Base-by-base conservation (phyloP, 495 filamentous ascomycete species). In the Lasiosphaeria hispida region DNA sequence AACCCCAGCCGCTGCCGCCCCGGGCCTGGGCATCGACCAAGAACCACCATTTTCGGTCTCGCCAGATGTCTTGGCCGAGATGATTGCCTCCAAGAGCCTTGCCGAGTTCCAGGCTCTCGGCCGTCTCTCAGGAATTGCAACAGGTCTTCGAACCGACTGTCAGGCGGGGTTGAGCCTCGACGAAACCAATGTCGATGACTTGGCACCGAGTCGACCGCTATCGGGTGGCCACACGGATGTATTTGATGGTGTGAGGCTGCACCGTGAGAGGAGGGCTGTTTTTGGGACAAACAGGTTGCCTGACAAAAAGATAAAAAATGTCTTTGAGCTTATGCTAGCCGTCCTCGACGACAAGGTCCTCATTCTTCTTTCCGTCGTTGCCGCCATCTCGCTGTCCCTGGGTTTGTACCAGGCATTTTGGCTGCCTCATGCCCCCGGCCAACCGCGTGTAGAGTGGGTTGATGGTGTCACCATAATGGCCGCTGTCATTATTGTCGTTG, bases 281-380 rank as follows among this genome's bases (percentile, higher is more conserved):
- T 94, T 83, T 65, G 83, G 80, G 37, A 80, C 78, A 52, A 95
- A 94, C 59, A 71, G 79, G 3, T 71, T 95, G 10, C 90, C 90
- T 0, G 83, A 84, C 59, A 83, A 82, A 59, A 91, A 89, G 65
- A 68, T 85, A 9, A 92, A 91, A 63, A 61, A 78, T 30, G 85
- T 94, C 58, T 76, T 84, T 58, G 76, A 81, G 58, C 48, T 57
- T 17, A 48, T 83, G 86, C 61, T 74, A 89, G 86, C 89, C 64
- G 88, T 89, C 3, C 90, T 88, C 63, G 88, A 91, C 48, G 90
- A 95, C 70, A 92, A 91, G 59, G 87, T 94, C 17, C 71, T 94
- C 13, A 87, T 92, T 48, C 72, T 96, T 6, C 76, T 96, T 53
- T 89, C 88, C 1, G 73, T 86, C 44, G 91, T 92, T 4, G 92